phyloP scores from a whole-genome alignment of 2,329 filamentous ascomycete species.

The Cyclaneusma minus region DNA sequence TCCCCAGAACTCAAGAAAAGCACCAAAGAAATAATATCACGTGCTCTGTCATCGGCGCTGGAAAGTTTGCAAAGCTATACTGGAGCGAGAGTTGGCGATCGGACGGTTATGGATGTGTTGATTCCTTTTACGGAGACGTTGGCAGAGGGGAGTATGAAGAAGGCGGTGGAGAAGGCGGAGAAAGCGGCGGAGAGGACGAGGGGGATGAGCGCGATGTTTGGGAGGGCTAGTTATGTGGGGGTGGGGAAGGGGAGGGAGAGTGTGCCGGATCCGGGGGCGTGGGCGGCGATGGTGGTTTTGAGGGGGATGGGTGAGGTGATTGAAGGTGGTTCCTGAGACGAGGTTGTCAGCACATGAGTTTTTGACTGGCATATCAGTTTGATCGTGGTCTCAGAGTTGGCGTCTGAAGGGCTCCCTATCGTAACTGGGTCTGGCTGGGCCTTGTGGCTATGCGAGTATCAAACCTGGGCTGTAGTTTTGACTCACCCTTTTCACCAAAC shows the following conservation, averaged over 20 bases:
- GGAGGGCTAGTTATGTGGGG: constrained; percentile 46
- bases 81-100: constrained; percentile 46
- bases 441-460: too few species aligned
- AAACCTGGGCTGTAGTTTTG: too few species aligned
- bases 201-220: constrained; percentile 50
- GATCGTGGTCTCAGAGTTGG: too few species aligned
- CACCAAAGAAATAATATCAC: not conserved
- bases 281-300: constrained; percentile 1
- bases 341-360: too few species aligned
- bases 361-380: too few species aligned
- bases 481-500: too few species aligned
- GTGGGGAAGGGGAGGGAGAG: constrained; percentile 1
- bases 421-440: too few species aligned
- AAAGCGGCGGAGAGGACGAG: constrained; percentile 46
- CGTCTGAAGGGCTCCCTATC: too few species aligned
- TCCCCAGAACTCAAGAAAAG: not conserved
- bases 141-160: constrained; percentile 30
- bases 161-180: constrained; percentile 42
- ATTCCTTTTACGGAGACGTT: constrained; percentile 45
- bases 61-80: constrained; percentile 43
- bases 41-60: constrained; percentile 27
- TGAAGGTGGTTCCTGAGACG: too few species aligned
- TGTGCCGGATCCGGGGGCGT: constrained; percentile 2
- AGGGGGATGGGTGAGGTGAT: constrained; percentile 1
- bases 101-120: constrained; percentile 51